phyloP scores from a whole-genome alignment of 495 filamentous ascomycete species.

The Penicillium fimorum region DNA sequence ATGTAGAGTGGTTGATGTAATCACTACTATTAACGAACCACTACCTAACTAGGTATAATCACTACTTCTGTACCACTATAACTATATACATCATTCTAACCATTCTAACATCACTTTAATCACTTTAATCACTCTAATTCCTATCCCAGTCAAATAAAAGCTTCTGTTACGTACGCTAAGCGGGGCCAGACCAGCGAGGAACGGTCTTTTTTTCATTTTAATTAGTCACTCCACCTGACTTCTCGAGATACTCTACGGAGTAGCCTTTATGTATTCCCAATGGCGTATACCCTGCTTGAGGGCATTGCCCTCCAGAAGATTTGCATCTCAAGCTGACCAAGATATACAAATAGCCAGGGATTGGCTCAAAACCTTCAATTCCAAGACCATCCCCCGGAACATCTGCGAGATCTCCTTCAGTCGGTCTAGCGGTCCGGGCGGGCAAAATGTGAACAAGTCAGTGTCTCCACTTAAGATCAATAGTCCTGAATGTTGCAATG shows the following conservation, averaged over 20 bases:
- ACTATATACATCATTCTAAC: neutral
- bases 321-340: conserved; percentile 40
- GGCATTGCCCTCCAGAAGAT: conserved; percentile 5
- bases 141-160: neutral
- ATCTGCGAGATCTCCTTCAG: conserved; percentile 69
- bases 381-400: conserved; percentile 61
- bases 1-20: neutral
- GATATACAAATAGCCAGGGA: conserved; percentile 67
- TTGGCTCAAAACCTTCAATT: conserved; percentile 69
- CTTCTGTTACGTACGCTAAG: conserved; percentile 7
- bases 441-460: conserved; percentile 97
- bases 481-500: conserved; percentile 11
- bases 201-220: conserved; percentile 4
- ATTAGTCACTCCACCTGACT: conserved; percentile 12
- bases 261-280: conserved; percentile 3
- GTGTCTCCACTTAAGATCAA: conserved; percentile 25
- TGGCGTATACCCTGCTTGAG: conserved; percentile 4
- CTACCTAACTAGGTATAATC: too few relatives aligned
- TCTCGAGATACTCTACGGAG: too few relatives aligned
- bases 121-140: neutral
- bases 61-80: too few relatives aligned
- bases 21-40: neutral
- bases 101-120: neutral
- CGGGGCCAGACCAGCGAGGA: conserved; percentile 6
- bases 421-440: conserved; percentile 87